phyloP scores from a whole-genome alignment of 208 protist genomes.

The Strigomonas culicis region DNA sequence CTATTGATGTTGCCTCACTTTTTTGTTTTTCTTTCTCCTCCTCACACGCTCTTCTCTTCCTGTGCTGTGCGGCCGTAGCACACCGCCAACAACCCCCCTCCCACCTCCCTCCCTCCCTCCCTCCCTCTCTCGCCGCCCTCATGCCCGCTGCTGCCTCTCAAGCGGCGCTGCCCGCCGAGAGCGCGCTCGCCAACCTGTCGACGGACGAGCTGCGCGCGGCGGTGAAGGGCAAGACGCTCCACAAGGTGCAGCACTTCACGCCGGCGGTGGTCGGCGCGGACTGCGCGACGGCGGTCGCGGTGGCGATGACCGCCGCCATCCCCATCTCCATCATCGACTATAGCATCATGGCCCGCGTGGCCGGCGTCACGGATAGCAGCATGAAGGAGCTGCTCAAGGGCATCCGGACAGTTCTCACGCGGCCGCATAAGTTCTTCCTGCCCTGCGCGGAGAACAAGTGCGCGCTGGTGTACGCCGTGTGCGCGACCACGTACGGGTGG shows the following conservation, averaged over 20 bases:
- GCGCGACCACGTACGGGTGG: constrained; percentile 55
- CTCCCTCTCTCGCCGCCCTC: neutral
- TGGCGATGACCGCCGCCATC: constrained; percentile 66
- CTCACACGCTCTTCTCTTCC: neutral
- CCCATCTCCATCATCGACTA: constrained; percentile 90
- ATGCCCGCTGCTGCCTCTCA: neutral
- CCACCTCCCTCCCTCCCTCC: neutral
- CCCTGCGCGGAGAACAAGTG: constrained; percentile 84
- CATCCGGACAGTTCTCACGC: constrained; percentile 53
- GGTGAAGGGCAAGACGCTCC: constrained; percentile 20
- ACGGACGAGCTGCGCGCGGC: constrained; percentile 32
- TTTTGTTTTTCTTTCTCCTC: neutral
- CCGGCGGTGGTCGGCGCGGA: constrained; percentile 45
- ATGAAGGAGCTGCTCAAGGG: constrained; percentile 57
- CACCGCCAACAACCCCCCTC: neutral
- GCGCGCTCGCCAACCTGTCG: constrained; percentile 12
- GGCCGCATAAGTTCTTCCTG: constrained; percentile 84
- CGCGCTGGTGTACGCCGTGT: constrained; percentile 63
- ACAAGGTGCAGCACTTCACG: constrained; percentile 60
- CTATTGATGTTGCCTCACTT: neutral
- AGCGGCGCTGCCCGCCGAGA: neutral
- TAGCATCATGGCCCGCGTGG: constrained; percentile 83
- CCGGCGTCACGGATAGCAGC: constrained; percentile 72
- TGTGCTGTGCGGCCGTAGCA: neutral
- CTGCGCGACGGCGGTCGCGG: constrained; percentile 53